Base-by-base conservation (phyloP, 2,329 filamentous ascomycete species). In the Ceratocystis ficicola region DNA sequence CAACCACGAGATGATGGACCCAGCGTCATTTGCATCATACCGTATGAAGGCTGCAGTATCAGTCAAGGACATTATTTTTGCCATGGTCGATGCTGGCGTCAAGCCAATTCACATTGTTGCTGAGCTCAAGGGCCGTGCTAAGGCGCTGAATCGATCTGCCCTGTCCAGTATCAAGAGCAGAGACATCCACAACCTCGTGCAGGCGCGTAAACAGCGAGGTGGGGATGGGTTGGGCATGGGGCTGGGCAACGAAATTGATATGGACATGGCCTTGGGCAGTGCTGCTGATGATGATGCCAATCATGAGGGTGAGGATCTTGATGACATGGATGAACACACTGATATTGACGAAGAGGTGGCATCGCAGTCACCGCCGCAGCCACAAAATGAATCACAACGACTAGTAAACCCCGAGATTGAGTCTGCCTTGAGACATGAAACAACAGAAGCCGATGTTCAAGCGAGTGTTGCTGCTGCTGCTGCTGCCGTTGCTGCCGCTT, bases 111-210 rank as follows among this genome's bases (percentile, higher is more conserved):
- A 67, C 63, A 67, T 67, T 44, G 66, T 67, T 20, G 36, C 63
- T 12, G 66, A 67, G 44, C 59, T 67, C 17, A 65, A 67, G 36
- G 59, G 65, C 28, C 66, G 63, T 17, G 63, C 63, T 30, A 60
- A 62, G 44, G 50, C 55, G 5, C 36, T 60, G 22, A 64, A 61
- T 25, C 63, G 63, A 1, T 63, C 66, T 12, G 66, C 65, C 10
- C 52, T 67, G 28, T 64, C 63, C 4, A 65, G 55, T 22, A 67
- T 67, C 20, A 67, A 67, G 41, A 67, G 66, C 41, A 61, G 66
- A 30, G 66, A 67, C 55, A 67, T 67, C 17, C 66, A 67, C 44
- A 67, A 67, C 22, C 66, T 67, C 28, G 66, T 67, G 7, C 66
- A 67, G 8, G 66, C 66, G 28, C 59, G 66, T 20, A 67, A 67